phyloP scores from a whole-genome alignment of 2,329 filamentous ascomycete species.

The Apiospora kogelbergensis region DNA sequence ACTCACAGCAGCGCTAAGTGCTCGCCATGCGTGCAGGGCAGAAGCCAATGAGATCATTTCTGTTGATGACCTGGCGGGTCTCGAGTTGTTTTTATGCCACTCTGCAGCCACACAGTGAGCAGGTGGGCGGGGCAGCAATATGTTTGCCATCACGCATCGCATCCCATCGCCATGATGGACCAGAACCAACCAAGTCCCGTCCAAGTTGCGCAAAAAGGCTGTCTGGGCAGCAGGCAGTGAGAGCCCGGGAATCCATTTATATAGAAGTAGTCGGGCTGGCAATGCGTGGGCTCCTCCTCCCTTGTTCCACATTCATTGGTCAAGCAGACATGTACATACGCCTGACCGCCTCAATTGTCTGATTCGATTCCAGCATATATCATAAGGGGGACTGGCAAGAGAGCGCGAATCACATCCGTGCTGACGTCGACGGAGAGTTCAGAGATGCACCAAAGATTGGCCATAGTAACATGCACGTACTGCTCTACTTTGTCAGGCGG shows the following conservation, averaged over 20 bases:
- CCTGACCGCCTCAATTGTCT: too few species aligned
- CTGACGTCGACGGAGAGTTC: background rate
- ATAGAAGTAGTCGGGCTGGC: too few species aligned
- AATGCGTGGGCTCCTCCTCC: background rate
- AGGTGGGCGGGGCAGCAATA: background rate
- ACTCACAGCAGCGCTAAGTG: constrained; percentile 1
- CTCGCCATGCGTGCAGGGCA: background rate
- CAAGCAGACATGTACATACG: too few species aligned
- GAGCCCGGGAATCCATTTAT: background rate
- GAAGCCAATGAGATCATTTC: constrained; percentile 1
- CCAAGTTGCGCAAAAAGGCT: too few species aligned
- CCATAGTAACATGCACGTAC: too few species aligned
- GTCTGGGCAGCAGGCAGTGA: too few species aligned
- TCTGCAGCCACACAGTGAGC: background rate
- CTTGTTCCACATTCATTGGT: background rate
- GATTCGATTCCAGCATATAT: too few species aligned
- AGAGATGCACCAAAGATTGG: background rate
- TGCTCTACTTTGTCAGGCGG: too few species aligned
- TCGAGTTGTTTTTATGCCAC: background rate
- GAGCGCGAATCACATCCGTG: background rate
- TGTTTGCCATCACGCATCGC: background rate
- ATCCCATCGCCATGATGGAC: too few species aligned
- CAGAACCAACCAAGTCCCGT: too few species aligned
- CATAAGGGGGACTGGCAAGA: background rate
- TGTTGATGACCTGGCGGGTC: background rate